Conservation (phyloP, 768 basidiomycete genomes). For the Suillus brevipes region DNA sequence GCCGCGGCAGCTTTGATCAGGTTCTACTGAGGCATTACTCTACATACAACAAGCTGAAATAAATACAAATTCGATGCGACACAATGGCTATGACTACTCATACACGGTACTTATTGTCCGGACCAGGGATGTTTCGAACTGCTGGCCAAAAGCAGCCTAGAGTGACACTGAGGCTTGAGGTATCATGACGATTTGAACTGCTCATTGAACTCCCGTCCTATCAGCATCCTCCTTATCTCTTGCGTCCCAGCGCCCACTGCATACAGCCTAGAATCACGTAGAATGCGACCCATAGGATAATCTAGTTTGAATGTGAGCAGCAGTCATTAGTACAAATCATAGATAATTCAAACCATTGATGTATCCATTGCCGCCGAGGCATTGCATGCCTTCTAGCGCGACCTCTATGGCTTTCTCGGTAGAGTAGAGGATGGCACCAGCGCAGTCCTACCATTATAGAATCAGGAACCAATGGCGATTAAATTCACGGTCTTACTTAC, state of each 20-base stretch:
- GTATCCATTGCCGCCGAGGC: constrained; percentile 93
- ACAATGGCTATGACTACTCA: not conserved
- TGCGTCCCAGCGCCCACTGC: constrained; percentile 97
- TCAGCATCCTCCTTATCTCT: constrained; percentile 92
- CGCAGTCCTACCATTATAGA: constrained; percentile 75
- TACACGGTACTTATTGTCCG: not conserved
- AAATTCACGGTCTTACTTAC: constrained; percentile 42
- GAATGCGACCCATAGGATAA: constrained; percentile 84
- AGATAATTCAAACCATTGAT: constrained; percentile 69
- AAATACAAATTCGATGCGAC: not conserved
- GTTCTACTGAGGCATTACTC: not conserved
- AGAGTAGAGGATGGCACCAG: constrained; percentile 91
- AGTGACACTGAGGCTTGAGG: not conserved
- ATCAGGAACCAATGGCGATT: constrained; percentile 1
- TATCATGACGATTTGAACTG: constrained; percentile 42
- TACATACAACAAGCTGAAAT: not conserved
- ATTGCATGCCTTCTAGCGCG: constrained; percentile 89
- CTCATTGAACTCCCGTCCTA: constrained; percentile 90
- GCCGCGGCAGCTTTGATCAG: not conserved
- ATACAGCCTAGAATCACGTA: constrained; percentile 87
- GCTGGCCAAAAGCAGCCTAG: not conserved
- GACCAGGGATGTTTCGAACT: not conserved
- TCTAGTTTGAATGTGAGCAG: constrained; percentile 47
- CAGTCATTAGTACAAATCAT: not conserved
- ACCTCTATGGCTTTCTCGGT: constrained; percentile 93